phyloP scores from a whole-genome alignment of 179 eudicot genomes.

The Pouteria campechiana region DNA sequence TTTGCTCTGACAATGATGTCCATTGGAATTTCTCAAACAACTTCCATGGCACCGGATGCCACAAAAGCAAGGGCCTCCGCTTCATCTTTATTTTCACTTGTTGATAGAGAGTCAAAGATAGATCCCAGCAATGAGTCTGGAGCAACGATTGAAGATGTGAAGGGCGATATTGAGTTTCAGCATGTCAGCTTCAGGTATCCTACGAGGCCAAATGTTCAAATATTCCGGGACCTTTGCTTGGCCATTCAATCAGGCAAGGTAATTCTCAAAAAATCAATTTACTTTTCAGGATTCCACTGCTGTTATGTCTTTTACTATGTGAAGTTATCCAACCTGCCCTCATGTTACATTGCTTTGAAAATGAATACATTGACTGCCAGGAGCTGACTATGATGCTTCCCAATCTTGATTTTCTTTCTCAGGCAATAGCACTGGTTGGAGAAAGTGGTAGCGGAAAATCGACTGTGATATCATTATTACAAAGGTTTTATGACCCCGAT shows the following conservation, averaged over 20 bases:
- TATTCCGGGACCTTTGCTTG: conserved; percentile 47
- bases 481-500: conserved; percentile 42
- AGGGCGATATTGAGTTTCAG: conserved; percentile 52
- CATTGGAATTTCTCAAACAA: conserved; percentile 49
- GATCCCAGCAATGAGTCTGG: conserved; percentile 70
- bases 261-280: background rate
- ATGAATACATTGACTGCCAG: no score
- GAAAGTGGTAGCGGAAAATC: conserved; percentile 57
- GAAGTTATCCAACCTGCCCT: no score
- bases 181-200: conserved; percentile 68
- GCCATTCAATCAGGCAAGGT: conserved; percentile 51
- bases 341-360: background rate
- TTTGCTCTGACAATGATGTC: conserved; percentile 71
- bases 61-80: conserved; percentile 51
- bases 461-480: conserved; percentile 34
- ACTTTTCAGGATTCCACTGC: background rate
- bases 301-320: no score
- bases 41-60: conserved; percentile 46
- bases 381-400: no score
- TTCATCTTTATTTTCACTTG: conserved; percentile 52
- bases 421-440: conserved; percentile 48
- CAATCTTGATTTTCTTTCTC: background rate
- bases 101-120: conserved; percentile 57
- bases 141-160: conserved; percentile 31
- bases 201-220: conserved; percentile 58